Percentiles rank a stretch among this genome's conserved stretches.
phyloP scores from a whole-genome alignment of 2,329 filamentous ascomycete species.

The Phaeosphaeriaceae sp. region DNA sequence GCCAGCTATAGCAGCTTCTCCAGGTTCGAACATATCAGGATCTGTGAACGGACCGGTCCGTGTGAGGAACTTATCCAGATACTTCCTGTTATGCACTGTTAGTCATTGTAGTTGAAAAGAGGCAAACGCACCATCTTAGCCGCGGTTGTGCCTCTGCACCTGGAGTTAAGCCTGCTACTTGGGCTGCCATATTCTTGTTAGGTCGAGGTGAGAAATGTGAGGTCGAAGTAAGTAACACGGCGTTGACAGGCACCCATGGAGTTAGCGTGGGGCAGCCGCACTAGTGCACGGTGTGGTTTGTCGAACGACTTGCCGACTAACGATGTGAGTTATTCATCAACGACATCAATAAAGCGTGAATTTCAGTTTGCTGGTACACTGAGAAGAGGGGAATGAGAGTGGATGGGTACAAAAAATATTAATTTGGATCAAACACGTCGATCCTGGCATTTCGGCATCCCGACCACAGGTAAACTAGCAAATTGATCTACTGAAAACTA shows the following conservation, averaged over 20 bases:
- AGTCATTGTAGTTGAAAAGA: conserved; percentile 13
- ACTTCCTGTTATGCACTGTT: conserved; percentile 65
- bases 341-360: background rate
- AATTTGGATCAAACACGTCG: background rate
- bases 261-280: conserved; percentile 30
- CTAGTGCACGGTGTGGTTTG: conserved; percentile 21
- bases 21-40: conserved; percentile 57
- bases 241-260: conserved; percentile 29
- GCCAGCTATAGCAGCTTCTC: conserved; percentile 56
- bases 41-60: conserved; percentile 83
- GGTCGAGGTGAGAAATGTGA: conserved; percentile 6
- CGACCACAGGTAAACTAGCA: too few relatives aligned
- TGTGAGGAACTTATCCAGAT: conserved; percentile 80
- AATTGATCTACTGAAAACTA: background rate
- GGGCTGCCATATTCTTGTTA: conserved; percentile 1
- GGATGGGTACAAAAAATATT: background rate
- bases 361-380: background rate
- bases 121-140: conserved; percentile 53
- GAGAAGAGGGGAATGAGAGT: background rate
- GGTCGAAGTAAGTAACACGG: conserved; percentile 19
- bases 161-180: conserved; percentile 14
- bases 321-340: conserved; percentile 6
- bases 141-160: conserved; percentile 29
- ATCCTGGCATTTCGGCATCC: too few relatives aligned
- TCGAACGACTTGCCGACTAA: conserved; percentile 31